Evolutionary conservation across 2,329 filamentous ascomycete genomes (phyloP).

Genomic region (Fusarium sp.): DNA sequence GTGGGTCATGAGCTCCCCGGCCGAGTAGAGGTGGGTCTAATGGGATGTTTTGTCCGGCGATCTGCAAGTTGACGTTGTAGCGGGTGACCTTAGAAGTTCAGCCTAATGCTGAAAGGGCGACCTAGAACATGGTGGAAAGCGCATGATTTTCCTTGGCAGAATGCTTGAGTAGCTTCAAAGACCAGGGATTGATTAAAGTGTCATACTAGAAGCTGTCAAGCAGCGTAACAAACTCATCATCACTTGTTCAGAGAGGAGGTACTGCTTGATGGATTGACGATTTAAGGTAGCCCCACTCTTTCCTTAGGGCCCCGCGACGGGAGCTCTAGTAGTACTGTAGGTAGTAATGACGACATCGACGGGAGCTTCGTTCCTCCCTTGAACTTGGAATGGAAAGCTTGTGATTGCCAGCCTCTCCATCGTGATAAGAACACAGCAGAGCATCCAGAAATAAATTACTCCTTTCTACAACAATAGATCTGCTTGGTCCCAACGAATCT

Average conservation of each 20-base stretch:
- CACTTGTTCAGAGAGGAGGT: not conserved
- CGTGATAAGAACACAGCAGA: conserved; percentile 20
- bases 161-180: not conserved
- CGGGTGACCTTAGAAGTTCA: conserved; percentile 1
- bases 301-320: conserved; percentile 6
- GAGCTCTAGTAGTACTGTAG: not conserved
- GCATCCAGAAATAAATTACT: not conserved
- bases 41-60: conserved; percentile 28
- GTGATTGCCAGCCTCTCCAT: conserved; percentile 15
- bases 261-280: conserved; percentile 4
- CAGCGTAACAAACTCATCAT: conserved; percentile 28
- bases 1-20: conserved; percentile 34
- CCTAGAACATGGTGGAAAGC: not conserved
- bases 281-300: conserved; percentile 25
- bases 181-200: not conserved
- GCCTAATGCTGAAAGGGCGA: not conserved
- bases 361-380: conserved; percentile 27
- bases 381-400: conserved; percentile 38
- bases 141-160: not conserved
- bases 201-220: conserved; percentile 17
- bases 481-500: not conserved
- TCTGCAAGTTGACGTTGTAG: conserved; percentile 34
- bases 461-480: not conserved
- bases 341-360: conserved; percentile 41
- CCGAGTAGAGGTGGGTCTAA: conserved; percentile 15